These are phyloP conservation scores for Dendrocalamus latiflorus DNA, from an alignment of 202 grass and related monocot species.

Conservation along the genomic window DNA sequence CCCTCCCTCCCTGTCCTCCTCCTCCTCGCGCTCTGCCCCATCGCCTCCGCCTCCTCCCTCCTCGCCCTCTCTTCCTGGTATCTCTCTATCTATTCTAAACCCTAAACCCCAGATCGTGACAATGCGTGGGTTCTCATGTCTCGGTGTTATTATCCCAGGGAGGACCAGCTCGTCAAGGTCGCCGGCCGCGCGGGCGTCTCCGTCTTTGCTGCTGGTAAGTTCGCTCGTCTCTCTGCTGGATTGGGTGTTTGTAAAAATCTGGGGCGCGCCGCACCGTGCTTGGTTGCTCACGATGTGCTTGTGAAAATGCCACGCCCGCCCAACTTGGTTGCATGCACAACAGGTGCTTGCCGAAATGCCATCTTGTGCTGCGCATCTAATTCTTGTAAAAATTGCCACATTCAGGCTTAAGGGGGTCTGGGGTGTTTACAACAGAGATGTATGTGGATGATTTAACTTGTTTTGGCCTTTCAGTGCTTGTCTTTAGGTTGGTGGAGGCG, in stretches of 20 bases:
- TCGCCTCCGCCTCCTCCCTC: constrained; percentile 39
- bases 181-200: constrained; percentile 25
- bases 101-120: constrained; percentile 18
- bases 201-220: constrained; percentile 28
- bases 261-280: not conserved
- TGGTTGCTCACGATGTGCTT: constrained; percentile 26
- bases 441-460: not conserved
- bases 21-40: constrained; percentile 39
- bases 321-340: not conserved
- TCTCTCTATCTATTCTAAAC: constrained; percentile 19
- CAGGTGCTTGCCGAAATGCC: not conserved
- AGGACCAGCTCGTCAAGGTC: constrained; percentile 38
- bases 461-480: constrained; percentile 43
- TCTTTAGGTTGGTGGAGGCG: constrained; percentile 53
- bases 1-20: constrained; percentile 73
- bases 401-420: not conserved
- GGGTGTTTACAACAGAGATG: not conserved
- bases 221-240: not conserved
- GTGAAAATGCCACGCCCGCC: constrained; percentile 32
- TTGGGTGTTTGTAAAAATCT: not conserved
- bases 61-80: constrained; percentile 57
- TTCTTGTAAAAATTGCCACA: constrained; percentile 25
- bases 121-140: constrained; percentile 4
- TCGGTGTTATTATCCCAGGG: constrained; percentile 31
- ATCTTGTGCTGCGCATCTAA: not conserved